phyloP scores from a whole-genome alignment of 2,329 filamentous ascomycete genomes.

The Penicillium sp. region DNA sequence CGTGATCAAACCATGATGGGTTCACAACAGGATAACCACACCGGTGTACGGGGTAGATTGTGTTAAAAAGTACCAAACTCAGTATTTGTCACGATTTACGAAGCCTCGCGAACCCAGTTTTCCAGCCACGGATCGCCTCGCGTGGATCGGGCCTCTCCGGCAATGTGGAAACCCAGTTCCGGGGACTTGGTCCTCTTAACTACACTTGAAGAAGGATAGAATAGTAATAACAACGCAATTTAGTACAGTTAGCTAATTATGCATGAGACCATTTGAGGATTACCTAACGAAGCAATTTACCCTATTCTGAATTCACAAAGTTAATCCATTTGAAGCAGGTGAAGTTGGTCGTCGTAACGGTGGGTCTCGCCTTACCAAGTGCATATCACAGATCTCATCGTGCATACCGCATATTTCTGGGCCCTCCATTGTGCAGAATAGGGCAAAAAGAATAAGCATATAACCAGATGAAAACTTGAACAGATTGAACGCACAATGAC shows the following conservation, averaged over 20 bases:
- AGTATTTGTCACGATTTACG: slow-evolving; percentile 10
- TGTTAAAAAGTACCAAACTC: neutral
- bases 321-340: neutral
- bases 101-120: slow-evolving; percentile 5
- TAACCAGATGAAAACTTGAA: neutral
- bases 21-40: neutral
- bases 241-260: neutral
- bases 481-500: slow-evolving; percentile 20
- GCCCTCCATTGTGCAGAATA: neutral
- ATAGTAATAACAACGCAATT: neutral
- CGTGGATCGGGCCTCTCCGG: slow-evolving; percentile 27
- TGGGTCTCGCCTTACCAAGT: slow-evolving; percentile 1
- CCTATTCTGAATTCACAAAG: neutral
- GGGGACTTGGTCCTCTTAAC: slow-evolving; percentile 6
- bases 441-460: too few relatives aligned
- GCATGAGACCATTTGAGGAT: neutral
- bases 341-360: slow-evolving; percentile 5
- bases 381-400: neutral
- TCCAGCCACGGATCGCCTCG: slow-evolving; percentile 16
- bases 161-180: slow-evolving; percentile 15
- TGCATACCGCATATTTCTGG: neutral
- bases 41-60: neutral
- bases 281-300: neutral
- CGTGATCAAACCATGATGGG: neutral
- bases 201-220: neutral